Conservation (phyloP, 805 yeast species). For the Suhomyces tanzawaensis region DNA sequence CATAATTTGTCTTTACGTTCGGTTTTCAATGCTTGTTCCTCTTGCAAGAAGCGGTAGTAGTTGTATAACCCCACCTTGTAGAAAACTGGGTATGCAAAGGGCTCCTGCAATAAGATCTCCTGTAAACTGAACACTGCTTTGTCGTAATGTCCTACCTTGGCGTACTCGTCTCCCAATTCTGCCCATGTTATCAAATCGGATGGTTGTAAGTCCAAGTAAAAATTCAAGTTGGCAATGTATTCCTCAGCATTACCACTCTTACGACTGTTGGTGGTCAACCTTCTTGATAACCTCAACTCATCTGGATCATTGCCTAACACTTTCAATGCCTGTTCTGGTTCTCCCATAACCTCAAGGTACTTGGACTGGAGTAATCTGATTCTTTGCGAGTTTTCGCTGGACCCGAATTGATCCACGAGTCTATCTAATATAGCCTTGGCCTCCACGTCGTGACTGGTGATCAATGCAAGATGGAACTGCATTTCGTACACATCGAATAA, state of each 20-base stretch:
- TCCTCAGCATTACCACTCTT: conserved; percentile 24
- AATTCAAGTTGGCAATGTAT: conserved; percentile 56
- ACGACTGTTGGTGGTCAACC: conserved; percentile 36
- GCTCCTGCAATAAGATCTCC: conserved; percentile 67
- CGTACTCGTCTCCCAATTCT: conserved; percentile 70
- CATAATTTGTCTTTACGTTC: conserved; percentile 31
- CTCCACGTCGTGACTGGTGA: conserved; percentile 61
- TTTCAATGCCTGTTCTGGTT: conserved; percentile 24
- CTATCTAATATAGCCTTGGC: conserved; percentile 67
- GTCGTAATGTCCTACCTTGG: conserved; percentile 56
- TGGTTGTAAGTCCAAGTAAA: conserved; percentile 62
- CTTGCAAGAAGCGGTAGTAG: conserved; percentile 31
- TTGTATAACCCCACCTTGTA: conserved; percentile 53
- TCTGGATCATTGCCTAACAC: conserved; percentile 30
- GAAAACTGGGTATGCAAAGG: conserved; percentile 66
- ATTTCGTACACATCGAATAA: conserved; percentile 62
- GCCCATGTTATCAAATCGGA: conserved; percentile 76
- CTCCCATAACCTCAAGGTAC: conserved; percentile 55
- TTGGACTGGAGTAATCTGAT: conserved; percentile 53
- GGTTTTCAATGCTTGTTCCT: conserved; percentile 7
- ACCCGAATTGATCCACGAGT: conserved; percentile 66
- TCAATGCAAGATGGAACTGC: conserved; percentile 63
- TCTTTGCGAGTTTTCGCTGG: conserved; percentile 49
- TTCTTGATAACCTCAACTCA: conserved; percentile 35
- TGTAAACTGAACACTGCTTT: conserved; percentile 65